Evolutionary conservation across 257 asterid species (phyloP).

Genomic region (Solanum virginianum): DNA sequence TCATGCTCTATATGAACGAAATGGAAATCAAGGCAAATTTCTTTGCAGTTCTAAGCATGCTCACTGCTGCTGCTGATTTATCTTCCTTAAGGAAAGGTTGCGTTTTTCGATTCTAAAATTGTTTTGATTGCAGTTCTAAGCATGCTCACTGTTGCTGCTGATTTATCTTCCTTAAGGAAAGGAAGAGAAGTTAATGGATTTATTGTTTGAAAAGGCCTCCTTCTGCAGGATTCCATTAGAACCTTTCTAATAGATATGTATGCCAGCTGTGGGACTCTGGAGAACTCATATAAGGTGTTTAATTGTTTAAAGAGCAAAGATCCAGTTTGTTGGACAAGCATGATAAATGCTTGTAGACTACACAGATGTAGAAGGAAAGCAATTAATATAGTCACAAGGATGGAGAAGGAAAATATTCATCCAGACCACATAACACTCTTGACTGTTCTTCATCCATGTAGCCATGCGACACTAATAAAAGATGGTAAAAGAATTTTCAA

Average conservation of each 20-base stretch:
- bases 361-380: slow-evolving; percentile 61
- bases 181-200: slow-evolving; percentile 75
- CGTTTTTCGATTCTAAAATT: too few species aligned
- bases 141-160: too few species aligned
- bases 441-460: slow-evolving; percentile 63
- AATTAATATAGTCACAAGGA: slow-evolving; percentile 25
- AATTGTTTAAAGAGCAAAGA: slow-evolving; percentile 21
- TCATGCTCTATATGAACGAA: slow-evolving; percentile 38
- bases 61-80: too few species aligned
- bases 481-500: slow-evolving; percentile 48
- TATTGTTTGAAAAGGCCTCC: slow-evolving; percentile 38
- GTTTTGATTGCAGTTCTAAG: too few species aligned
- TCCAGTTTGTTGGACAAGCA: slow-evolving; percentile 56
- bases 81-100: too few species aligned
- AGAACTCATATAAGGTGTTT: too few species aligned
- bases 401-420: slow-evolving; percentile 32
- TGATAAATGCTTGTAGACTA: slow-evolving; percentile 71
- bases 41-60: slow-evolving; percentile 37
- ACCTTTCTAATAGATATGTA: slow-evolving; percentile 67
- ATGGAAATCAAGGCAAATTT: slow-evolving; percentile 47
- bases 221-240: slow-evolving; percentile 34
- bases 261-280: too few species aligned
- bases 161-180: slow-evolving; percentile 47
- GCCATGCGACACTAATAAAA: slow-evolving; percentile 67
- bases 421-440: slow-evolving; percentile 65